Percentiles rank a stretch among this genome's conserved stretches.
These are phyloP conservation scores for Phytophthora constricta DNA, from an alignment of 352 stramenopile species.

Conservation along the genomic window DNA sequence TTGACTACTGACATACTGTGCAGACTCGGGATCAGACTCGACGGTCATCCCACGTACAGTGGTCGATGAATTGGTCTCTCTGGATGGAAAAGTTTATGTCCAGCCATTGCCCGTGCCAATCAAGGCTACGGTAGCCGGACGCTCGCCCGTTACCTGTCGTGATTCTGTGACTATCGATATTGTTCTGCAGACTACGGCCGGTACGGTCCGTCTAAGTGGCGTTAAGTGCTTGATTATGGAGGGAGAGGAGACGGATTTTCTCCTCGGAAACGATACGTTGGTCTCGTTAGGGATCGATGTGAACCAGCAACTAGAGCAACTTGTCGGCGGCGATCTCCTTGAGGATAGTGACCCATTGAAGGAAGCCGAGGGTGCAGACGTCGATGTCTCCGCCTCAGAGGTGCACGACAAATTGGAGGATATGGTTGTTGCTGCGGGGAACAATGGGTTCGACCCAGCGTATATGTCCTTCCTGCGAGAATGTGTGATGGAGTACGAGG, in stretches of 20 bases:
- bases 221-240: constrained; percentile 9
- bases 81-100: neutral
- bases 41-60: neutral
- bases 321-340: too few relatives aligned
- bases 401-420: neutral
- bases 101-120: neutral
- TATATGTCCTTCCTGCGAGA: neutral
- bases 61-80: neutral
- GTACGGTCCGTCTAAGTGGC: neutral
- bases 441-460: neutral
- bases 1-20: too few relatives aligned
- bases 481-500: neutral
- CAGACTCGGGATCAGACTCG: neutral
- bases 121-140: neutral
- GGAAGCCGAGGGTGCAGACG: too few relatives aligned
- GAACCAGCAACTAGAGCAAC: constrained; percentile 1
- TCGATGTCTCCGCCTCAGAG: constrained; percentile 1
- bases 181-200: neutral
- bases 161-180: too few relatives aligned
- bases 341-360: too few relatives aligned
- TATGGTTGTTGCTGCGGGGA: constrained; percentile 2
- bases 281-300: constrained; percentile 11
- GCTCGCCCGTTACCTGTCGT: neutral
- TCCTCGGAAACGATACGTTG: constrained; percentile 10
- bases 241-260: neutral